Evolutionary conservation across 78 protist genomes (phyloP).

Genomic region (Dictyostelium capitatum): DNA sequence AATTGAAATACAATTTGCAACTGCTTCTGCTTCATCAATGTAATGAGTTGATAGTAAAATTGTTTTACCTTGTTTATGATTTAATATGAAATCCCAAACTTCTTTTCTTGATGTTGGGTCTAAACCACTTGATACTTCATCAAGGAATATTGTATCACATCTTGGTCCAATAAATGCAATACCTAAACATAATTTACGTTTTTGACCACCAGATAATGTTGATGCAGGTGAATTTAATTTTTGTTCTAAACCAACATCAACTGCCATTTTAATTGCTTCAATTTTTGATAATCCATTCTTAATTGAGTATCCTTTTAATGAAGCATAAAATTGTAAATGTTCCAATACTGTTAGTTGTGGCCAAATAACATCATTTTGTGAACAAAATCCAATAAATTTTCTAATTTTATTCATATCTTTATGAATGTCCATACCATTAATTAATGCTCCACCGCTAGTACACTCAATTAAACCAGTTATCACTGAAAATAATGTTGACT

Average conservation of each 20-base stretch:
- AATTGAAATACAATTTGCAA: conserved; percentile 93
- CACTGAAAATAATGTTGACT: conserved; percentile 88
- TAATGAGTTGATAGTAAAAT: conserved; percentile 91
- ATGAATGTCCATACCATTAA: conserved; percentile 20
- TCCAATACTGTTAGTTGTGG: conserved; percentile 82
- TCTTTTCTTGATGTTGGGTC: conserved; percentile 60
- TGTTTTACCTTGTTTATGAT: conserved; percentile 52
- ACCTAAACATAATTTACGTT: conserved; percentile 80
- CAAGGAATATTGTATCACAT: conserved; percentile 53
- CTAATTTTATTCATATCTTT: conserved; percentile 47
- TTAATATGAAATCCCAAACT: conserved; percentile 90
- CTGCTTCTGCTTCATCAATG: conserved; percentile 97
- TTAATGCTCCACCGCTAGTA: conserved; percentile 70
- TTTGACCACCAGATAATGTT: conserved; percentile 87
- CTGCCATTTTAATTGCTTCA: conserved; percentile 49
- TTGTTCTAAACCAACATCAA: conserved; percentile 70
- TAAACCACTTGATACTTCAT: conserved; percentile 82
- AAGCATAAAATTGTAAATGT: conserved; percentile 72
- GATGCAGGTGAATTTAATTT: conserved; percentile 26
- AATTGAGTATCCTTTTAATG: conserved; percentile 75
- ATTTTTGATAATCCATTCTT: background rate
- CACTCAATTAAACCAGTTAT: conserved; percentile 86
- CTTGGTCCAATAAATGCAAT: conserved; percentile 43
- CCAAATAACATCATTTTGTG: conserved; percentile 89
- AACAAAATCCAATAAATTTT: conserved; percentile 83